Conservation (phyloP, 2,329 filamentous ascomycete genomes). For the Arthrobotrys musiformis region DNA sequence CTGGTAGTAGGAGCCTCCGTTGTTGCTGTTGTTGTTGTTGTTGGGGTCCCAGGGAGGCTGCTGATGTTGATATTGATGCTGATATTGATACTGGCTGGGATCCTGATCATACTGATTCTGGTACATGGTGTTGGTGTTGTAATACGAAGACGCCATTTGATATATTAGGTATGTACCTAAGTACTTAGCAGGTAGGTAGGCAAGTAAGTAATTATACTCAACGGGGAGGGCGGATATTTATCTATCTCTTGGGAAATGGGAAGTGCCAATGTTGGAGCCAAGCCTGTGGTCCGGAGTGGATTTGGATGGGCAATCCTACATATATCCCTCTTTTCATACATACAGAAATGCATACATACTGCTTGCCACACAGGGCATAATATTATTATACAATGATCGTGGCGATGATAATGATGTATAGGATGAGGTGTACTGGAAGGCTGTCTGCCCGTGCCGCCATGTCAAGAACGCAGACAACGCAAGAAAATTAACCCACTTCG, state of each 20-base stretch:
- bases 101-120: neutral
- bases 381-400: too few species aligned
- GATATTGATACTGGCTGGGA: neutral
- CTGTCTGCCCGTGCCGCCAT: neutral
- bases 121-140: too few species aligned
- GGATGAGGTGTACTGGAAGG: slow-evolving; percentile 14
- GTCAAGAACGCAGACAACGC: neutral
- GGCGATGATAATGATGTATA: neutral
- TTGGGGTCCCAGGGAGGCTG: neutral
- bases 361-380: too few species aligned
- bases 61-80: neutral
- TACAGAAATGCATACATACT: too few species aligned
- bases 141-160: too few species aligned
- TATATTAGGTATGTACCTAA: too few species aligned
- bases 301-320: too few species aligned
- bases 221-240: too few species aligned
- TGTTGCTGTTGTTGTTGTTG: neutral
- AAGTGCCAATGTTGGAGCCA: slow-evolving; percentile 11
- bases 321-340: too few species aligned
- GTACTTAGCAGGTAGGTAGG: too few species aligned
- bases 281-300: neutral
- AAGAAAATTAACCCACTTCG: too few species aligned
- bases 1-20: neutral
- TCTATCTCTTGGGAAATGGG: neutral
- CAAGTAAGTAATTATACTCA: too few species aligned